Evolutionary conservation across 2,329 filamentous ascomycete genomes (phyloP).

Genomic region (Didymella sp.): DNA sequence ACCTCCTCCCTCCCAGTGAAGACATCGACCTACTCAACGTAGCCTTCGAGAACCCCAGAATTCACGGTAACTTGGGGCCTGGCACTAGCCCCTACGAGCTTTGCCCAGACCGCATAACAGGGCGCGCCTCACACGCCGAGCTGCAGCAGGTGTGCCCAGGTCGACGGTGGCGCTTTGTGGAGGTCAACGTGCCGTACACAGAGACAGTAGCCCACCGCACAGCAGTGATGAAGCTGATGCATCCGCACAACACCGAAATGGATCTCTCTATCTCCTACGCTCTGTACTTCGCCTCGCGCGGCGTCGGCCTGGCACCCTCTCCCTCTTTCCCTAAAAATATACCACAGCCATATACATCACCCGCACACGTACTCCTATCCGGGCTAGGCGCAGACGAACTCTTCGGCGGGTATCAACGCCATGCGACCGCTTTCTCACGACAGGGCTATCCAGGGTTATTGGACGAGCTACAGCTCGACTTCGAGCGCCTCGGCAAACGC

Average conservation of each 20-base stretch:
- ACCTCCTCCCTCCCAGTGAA: slow-evolving; percentile 72
- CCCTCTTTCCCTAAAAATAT: slow-evolving; percentile 34
- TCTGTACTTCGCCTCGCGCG: slow-evolving; percentile 92
- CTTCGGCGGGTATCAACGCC: slow-evolving; percentile 90
- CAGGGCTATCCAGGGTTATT: slow-evolving; percentile 74
- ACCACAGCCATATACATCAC: slow-evolving; percentile 64
- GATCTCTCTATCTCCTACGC: slow-evolving; percentile 93
- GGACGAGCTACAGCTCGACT: slow-evolving; percentile 84
- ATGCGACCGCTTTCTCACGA: slow-evolving; percentile 76
- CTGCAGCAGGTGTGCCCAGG: slow-evolving; percentile 71
- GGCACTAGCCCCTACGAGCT: slow-evolving; percentile 69
- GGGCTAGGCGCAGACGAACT: slow-evolving; percentile 95
- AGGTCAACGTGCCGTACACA: slow-evolving; percentile 81
- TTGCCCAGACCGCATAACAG: slow-evolving; percentile 90
- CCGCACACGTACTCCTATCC: slow-evolving; percentile 84
- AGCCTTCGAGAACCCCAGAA: slow-evolving; percentile 91
- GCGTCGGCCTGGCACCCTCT: slow-evolving; percentile 59
- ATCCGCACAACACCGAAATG: slow-evolving; percentile 98
- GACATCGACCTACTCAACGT: slow-evolving; percentile 91
- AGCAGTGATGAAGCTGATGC: slow-evolving; percentile 77
- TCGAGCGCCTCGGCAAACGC: slow-evolving; percentile 84
- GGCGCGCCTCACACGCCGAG: slow-evolving; percentile 79
- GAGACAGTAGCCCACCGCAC: slow-evolving; percentile 74
- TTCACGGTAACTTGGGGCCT: slow-evolving; percentile 51
- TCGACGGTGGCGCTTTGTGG: slow-evolving; percentile 82